phyloP scores from a whole-genome alignment of 305 asterid genomes.

The Fraxinus paxiana region DNA sequence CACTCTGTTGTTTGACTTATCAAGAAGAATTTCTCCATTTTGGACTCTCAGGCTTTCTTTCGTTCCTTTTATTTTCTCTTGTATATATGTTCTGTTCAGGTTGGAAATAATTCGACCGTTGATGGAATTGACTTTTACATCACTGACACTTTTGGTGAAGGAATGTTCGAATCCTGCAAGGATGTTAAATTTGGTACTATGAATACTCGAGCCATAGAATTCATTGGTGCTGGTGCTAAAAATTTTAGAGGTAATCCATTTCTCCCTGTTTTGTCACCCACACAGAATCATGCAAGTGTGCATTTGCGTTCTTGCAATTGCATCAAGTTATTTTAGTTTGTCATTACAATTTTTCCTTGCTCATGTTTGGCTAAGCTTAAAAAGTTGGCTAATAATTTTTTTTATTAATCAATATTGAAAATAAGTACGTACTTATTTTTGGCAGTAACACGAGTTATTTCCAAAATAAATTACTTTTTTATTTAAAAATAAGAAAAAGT shows the following conservation, averaged over 20 bases:
- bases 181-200: constrained; percentile 93
- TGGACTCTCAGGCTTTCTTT: constrained; percentile 9
- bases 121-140: constrained; percentile 74
- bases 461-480: background rate
- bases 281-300: background rate
- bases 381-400: background rate
- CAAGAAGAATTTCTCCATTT: background rate
- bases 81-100: constrained; percentile 43
- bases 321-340: background rate
- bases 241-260: constrained; percentile 58
- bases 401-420: background rate
- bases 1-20: background rate
- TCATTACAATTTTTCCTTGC: background rate
- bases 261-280: background rate
- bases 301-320: background rate
- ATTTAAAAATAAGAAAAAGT: background rate
- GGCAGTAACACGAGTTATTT: background rate
- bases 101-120: constrained; percentile 60
- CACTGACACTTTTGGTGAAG: constrained; percentile 72
- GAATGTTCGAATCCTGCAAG: constrained; percentile 90
- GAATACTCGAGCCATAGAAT: constrained; percentile 97
- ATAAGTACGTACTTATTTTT: background rate
- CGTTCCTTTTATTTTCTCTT: background rate
- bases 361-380: background rate
- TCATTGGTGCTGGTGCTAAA: constrained; percentile 94